Evolutionary conservation across 2,329 filamentous ascomycete genomes (phyloP), one percentile per base, ranked within the genome.

Genomic region (Teratosphaeria viscida): DNA sequence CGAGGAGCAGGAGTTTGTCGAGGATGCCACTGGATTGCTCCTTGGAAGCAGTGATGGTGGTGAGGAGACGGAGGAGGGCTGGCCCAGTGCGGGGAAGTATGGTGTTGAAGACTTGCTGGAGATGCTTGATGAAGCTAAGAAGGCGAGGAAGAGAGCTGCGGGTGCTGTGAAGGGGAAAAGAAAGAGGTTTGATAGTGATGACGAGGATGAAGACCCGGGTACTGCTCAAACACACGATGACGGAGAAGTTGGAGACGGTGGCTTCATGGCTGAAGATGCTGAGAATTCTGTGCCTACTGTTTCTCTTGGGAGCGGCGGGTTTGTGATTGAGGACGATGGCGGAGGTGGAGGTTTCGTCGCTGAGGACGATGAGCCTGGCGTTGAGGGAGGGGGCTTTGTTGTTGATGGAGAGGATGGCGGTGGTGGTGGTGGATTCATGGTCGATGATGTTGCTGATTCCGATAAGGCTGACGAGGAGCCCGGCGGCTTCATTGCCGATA

Each of bases 21-120:
- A 63, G 34, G 55, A 54, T 35, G 12, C 19, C 14, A 6, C 29
- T 12, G 27, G 5, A 2, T 14, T 23, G 39, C 26, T n/a, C 19
- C 32, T 27, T 27, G 34, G 29, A 8, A 27, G 26, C 12, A 62
- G 61, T n/a, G 75, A 73, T 32, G 75, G 75, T 1, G 75, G 76
- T 62, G 71, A 76, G 57, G 69, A 78, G 1, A 37, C 8, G 11
- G 62, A 55, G 23, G 65, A 64, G n/a, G 63, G 66, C 0, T 64
- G 71, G 56, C 67, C 69, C 3, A 62, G 66, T 34, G 62, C 62
- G 14, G 64, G 63, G 19, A 62, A 52, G 34, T 65, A 59, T 54
- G 53, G 59, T 14, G 37, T 65, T n/a, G 57, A 59, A 14, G 60
- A 63, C 34, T 29, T 62, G 54, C 12, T 52, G 35, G 43, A 23